Percentiles rank a stretch among this genome's conserved stretches.
Conservation (phyloP, 805 yeast species). For the Candida parachauliodes region DNA sequence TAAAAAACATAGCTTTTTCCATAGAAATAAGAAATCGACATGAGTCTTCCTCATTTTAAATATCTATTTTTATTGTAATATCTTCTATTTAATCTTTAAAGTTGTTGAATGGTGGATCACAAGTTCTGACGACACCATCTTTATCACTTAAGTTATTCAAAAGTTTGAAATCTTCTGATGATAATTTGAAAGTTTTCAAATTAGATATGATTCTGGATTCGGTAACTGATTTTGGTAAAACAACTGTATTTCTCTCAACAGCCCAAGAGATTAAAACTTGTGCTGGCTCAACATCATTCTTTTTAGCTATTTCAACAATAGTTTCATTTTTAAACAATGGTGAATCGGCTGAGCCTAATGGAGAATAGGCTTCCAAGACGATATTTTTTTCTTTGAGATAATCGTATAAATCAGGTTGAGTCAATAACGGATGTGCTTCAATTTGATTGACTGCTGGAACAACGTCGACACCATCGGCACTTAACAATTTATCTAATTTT, state of each 20-base stretch:
- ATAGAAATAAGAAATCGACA: conserved; percentile 7
- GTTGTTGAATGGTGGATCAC: conserved; percentile 20
- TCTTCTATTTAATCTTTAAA: conserved; percentile 2
- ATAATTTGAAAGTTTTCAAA: conserved; percentile 32
- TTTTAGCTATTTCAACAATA: conserved; percentile 26
- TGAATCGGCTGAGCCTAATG: conserved; percentile 33
- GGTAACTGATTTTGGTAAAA: conserved; percentile 37
- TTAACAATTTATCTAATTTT: conserved; percentile 41
- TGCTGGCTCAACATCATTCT: conserved; percentile 29
- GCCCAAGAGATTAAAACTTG: conserved; percentile 39
- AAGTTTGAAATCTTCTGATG: conserved; percentile 33
- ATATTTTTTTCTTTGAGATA: conserved; percentile 50
- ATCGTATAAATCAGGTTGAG: conserved; percentile 52
- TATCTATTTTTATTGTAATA: not conserved
- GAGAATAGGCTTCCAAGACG: conserved; percentile 59
- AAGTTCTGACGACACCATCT: conserved; percentile 33
- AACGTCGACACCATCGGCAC: conserved; percentile 43
- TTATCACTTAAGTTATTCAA: conserved; percentile 28
- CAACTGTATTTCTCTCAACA: conserved; percentile 34
- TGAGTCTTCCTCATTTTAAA: no score
- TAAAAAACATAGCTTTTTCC: conserved; percentile 19
- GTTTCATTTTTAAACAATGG: conserved; percentile 33
- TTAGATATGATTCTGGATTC: conserved; percentile 34
- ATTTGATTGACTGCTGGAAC: conserved; percentile 73
- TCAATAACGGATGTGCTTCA: conserved; percentile 54